phyloP scores from a whole-genome alignment of 2,329 filamentous ascomycete species.

The Bertia moriformis region DNA sequence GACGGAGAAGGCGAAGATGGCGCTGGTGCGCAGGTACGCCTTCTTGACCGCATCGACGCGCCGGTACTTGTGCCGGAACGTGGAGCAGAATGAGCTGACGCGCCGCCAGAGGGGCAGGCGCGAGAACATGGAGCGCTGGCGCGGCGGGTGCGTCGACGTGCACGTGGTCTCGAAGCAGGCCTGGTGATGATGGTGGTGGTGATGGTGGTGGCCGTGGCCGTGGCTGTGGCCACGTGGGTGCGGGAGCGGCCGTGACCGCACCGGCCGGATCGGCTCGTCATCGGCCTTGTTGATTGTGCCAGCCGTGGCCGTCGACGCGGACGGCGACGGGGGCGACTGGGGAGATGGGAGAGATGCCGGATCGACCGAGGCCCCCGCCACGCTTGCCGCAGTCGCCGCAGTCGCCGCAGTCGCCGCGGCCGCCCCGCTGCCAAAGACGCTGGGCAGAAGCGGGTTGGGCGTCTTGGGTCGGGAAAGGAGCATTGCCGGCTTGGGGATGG shows the following conservation, averaged over 20 bases:
- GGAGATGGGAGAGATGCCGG: neutral
- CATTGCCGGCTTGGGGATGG: neutral
- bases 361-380: neutral
- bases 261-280: no score
- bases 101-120: conserved; percentile 1
- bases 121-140: neutral
- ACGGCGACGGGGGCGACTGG: neutral
- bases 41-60: conserved; percentile 41
- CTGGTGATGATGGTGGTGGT: conserved; percentile 3
- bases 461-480: neutral
- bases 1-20: conserved; percentile 45
- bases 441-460: no score
- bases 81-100: conserved; percentile 11
- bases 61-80: conserved; percentile 15
- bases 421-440: no score
- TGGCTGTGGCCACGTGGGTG: neutral
- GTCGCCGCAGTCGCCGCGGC: no score
- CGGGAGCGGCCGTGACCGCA: neutral
- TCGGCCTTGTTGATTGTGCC: no score
- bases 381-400: no score
- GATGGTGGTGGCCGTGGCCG: no score
- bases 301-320: no score
- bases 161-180: conserved; percentile 11
- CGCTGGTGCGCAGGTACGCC: conserved; percentile 44
- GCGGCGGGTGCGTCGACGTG: conserved; percentile 6